Percentiles rank a stretch among this genome's conserved stretches.
phyloP scores from a whole-genome alignment of 2,329 filamentous ascomycete species.

The Endocalyx cinctus region DNA sequence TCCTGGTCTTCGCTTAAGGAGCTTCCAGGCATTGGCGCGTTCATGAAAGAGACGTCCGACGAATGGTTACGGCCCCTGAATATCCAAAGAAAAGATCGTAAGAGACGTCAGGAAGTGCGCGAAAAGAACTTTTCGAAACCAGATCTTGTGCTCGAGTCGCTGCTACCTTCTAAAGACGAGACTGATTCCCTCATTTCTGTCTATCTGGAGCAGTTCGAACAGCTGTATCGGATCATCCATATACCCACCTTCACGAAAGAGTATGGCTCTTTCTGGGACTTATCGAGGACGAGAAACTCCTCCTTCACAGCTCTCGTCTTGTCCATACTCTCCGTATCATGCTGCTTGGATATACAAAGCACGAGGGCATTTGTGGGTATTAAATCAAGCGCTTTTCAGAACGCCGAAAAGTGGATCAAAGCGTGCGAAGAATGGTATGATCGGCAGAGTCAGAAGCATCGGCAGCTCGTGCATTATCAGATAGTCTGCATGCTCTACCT shows the following conservation, averaged over 20 bases:
- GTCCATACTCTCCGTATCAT: conserved; percentile 55
- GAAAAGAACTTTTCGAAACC: conserved; percentile 44
- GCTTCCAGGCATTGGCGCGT: conserved; percentile 49
- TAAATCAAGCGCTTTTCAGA: conserved; percentile 51
- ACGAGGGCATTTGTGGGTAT: conserved; percentile 52
- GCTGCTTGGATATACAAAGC: conserved; percentile 50
- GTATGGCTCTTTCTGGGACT: conserved; percentile 52
- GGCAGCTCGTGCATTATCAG: conserved; percentile 57
- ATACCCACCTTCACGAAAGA: conserved; percentile 54
- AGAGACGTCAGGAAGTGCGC: conserved; percentile 47
- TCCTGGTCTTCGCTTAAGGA: conserved; percentile 57
- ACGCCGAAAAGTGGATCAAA: conserved; percentile 52
- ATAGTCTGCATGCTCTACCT: conserved; percentile 56
- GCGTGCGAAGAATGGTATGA: conserved; percentile 51
- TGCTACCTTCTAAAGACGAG: conserved; percentile 44
- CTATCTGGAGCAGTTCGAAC: conserved; percentile 52
- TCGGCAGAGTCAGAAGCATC: conserved; percentile 57
- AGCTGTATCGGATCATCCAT: conserved; percentile 54
- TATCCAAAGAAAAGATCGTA: conserved; percentile 52
- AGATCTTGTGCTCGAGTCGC: conserved; percentile 45
- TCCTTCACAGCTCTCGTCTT: conserved; percentile 56
- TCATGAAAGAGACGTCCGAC: conserved; percentile 59
- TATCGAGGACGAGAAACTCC: conserved; percentile 39
- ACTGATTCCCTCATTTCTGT: conserved; percentile 44
- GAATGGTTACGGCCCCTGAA: conserved; percentile 57